These are phyloP conservation scores for Globisporangium radiosum DNA, from an alignment of 352 stramenopile species.

Conservation along the genomic window DNA sequence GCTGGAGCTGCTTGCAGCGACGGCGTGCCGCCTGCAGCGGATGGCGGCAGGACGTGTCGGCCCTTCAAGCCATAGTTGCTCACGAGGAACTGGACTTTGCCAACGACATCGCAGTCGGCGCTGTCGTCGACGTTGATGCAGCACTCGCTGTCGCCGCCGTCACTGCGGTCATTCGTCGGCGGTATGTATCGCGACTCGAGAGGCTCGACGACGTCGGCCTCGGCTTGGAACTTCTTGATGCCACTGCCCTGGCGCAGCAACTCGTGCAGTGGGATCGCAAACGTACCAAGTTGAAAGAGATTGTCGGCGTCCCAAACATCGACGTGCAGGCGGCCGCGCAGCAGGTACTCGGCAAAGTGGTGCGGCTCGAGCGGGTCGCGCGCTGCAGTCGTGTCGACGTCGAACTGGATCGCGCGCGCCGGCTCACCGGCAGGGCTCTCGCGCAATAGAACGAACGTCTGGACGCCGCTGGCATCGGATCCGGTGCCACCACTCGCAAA, in stretches of 20 bases:
- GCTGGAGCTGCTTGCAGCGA: background rate
- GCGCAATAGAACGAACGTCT: slow-evolving; percentile 60
- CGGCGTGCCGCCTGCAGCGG: slow-evolving; percentile 6
- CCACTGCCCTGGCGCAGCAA: slow-evolving; percentile 86
- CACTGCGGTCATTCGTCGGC: background rate
- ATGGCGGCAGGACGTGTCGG: slow-evolving; percentile 14
- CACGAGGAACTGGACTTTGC: slow-evolving; percentile 81
- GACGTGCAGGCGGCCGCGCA: slow-evolving; percentile 79
- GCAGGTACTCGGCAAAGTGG: slow-evolving; percentile 85
- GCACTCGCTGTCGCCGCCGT: background rate
- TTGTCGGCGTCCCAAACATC: slow-evolving; percentile 93
- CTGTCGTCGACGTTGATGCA: slow-evolving; percentile 1
- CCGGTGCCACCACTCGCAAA: slow-evolving; percentile 26
- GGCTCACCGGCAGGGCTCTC: slow-evolving; percentile 57
- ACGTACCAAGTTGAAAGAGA: slow-evolving; percentile 84
- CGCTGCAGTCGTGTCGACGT: slow-evolving; percentile 59
- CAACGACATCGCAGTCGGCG: slow-evolving; percentile 19
- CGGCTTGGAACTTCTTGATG: slow-evolving; percentile 86
- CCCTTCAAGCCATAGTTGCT: slow-evolving; percentile 83
- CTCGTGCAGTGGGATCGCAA: slow-evolving; percentile 77
- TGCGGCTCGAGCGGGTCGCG: slow-evolving; percentile 59
- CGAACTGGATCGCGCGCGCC: slow-evolving; percentile 65
- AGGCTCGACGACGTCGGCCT: slow-evolving; percentile 51
- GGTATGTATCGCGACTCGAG: slow-evolving; percentile 8
- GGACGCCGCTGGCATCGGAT: slow-evolving; percentile 9